Evolutionary conservation across 176 grass and related monocot species (phyloP).

Genomic region (Triticum monococcum): DNA sequence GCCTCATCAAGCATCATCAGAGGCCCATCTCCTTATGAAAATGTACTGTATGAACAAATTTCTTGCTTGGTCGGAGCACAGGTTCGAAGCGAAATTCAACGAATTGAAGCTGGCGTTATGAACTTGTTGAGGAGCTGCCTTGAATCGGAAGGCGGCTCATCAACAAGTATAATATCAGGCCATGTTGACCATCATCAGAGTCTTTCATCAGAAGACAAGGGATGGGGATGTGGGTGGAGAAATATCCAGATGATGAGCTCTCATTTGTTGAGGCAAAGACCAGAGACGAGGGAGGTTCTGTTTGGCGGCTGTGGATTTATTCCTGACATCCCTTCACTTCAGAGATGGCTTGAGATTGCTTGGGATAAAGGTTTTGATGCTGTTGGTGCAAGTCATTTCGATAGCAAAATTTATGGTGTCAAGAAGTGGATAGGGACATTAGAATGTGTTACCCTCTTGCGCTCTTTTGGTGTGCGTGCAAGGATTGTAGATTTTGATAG

Average conservation of each 20-base stretch:
- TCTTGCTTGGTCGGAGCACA: conserved; percentile 46
- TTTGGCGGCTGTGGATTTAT: conserved; percentile 84
- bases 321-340: conserved; percentile 88
- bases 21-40: not conserved
- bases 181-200: conserved; percentile 81
- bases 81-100: conserved; percentile 46
- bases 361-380: conserved; percentile 76
- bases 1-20: conserved; percentile 46
- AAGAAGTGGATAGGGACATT: conserved; percentile 84
- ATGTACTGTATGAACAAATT: conserved; percentile 42
- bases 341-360: conserved; percentile 94
- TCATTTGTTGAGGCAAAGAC: conserved; percentile 63
- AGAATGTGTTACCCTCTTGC: conserved; percentile 76
- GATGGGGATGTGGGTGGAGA: conserved; percentile 98
- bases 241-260: conserved; percentile 94
- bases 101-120: conserved; percentile 66
- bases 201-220: conserved; percentile 65
- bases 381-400: conserved; percentile 54
- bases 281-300: conserved; percentile 52
- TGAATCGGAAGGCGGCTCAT: conserved; percentile 51
- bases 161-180: conserved; percentile 62
- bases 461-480: conserved; percentile 81
- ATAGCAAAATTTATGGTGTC: conserved; percentile 64
- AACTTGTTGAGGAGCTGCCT: conserved; percentile 59
- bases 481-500: conserved; percentile 95